Evolutionary conservation across 2,329 filamentous ascomycete genomes (phyloP).

Genomic region (Fusarium xylarioides): DNA sequence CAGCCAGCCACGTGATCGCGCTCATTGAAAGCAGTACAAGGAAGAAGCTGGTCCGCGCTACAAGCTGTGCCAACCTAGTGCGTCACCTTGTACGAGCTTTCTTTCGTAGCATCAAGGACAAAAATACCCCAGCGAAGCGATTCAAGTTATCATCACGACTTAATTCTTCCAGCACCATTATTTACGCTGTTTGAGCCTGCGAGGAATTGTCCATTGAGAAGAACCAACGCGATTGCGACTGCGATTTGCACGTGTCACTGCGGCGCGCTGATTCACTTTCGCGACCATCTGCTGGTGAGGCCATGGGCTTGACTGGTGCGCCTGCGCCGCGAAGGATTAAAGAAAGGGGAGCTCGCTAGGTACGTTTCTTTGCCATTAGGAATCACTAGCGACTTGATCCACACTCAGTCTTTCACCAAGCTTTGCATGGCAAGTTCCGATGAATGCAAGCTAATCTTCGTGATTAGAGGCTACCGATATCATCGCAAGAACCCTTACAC

Average conservation of each 20-base stretch:
- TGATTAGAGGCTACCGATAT: conserved; percentile 13
- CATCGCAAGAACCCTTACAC: conserved; percentile 5
- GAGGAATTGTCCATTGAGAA: conserved; percentile 13
- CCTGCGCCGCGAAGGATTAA: conserved; percentile 44
- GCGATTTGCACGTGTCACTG: conserved; percentile 23
- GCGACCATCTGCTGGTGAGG: conserved; percentile 38
- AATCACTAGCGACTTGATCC: neutral
- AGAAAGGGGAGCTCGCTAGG: conserved; percentile 44
- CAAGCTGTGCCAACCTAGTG: conserved; percentile 36
- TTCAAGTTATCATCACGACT: neutral
- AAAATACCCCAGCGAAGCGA: neutral
- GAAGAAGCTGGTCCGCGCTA: conserved; percentile 24
- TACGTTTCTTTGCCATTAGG: conserved; percentile 20
- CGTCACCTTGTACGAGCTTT: conserved; percentile 41
- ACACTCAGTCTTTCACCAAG: neutral
- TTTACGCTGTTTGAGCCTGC: neutral
- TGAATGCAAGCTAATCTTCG: conserved; percentile 18
- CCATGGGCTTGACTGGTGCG: conserved; percentile 49
- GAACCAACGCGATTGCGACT: conserved; percentile 9
- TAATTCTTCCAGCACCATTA: neutral
- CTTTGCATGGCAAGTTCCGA: neutral
- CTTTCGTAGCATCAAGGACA: conserved; percentile 18
- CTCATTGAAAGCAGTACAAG: conserved; percentile 36
- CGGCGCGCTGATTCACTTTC: conserved; percentile 22
- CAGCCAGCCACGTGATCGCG: conserved; percentile 31